Evolutionary conservation across 2,329 filamentous ascomycete species (phyloP).

Genomic region (Colletotrichum liaoningense): DNA sequence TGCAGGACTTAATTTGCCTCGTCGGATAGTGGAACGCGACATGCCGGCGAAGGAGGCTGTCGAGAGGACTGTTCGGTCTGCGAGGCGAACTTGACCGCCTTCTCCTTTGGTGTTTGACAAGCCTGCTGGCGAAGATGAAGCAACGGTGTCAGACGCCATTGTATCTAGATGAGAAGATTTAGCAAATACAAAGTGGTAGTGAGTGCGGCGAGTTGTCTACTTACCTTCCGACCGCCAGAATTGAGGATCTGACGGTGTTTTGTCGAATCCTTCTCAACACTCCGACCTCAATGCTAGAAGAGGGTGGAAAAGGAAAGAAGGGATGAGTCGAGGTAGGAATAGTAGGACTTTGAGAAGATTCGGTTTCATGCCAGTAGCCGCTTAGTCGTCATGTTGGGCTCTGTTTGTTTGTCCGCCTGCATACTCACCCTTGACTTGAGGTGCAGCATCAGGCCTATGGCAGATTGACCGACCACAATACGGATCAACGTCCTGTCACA

Average conservation of each 20-base stretch:
- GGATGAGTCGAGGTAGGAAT: background rate
- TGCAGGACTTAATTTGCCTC: background rate
- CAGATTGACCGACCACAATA: background rate
- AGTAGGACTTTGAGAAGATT: background rate
- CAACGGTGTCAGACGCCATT: background rate
- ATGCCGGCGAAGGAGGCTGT: no score
- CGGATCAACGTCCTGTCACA: background rate
- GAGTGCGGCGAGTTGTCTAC: background rate
- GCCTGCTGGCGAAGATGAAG: background rate
- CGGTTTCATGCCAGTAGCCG: background rate
- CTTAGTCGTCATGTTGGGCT: background rate
- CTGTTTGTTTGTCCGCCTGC: background rate
- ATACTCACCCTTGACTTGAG: background rate
- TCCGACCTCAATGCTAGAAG: background rate
- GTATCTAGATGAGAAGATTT: background rate
- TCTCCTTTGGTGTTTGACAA: background rate
- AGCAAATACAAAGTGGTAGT: background rate
- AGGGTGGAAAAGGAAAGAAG: background rate
- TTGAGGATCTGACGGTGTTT: background rate
- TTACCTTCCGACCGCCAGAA: background rate
- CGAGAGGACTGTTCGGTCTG: no score
- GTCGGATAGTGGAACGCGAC: no score
- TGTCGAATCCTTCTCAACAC: background rate
- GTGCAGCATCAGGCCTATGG: background rate
- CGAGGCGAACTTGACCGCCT: background rate